phyloP scores from a whole-genome alignment of 148 eudicot species.

The Rhododendron ferrugineum region DNA sequence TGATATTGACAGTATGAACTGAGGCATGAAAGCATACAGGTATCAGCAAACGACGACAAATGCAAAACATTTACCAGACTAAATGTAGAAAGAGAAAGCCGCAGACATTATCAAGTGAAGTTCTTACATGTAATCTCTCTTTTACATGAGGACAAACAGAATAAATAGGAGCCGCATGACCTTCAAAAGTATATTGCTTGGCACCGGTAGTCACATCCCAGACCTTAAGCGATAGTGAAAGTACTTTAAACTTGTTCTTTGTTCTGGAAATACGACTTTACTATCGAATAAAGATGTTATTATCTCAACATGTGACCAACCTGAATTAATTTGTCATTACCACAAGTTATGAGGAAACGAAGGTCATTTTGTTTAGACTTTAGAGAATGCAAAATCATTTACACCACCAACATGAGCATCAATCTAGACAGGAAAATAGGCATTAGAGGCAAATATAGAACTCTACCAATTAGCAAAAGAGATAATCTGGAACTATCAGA shows the following conservation, averaged over 20 bases:
- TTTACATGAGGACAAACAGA: constrained; percentile 19
- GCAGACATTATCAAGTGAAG: background rate
- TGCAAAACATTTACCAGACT: background rate
- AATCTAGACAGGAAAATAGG: constrained; percentile 16
- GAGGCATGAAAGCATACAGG: background rate
- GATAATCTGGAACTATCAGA: background rate
- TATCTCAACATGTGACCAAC: background rate
- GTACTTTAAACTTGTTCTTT: background rate
- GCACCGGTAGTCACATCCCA: constrained; percentile 25
- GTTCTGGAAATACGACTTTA: background rate
- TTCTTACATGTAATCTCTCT: constrained; percentile 16
- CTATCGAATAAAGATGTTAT: background rate
- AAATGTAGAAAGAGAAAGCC: background rate
- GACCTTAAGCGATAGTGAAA: constrained; percentile 5
- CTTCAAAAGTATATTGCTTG: constrained; percentile 22
- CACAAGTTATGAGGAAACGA: constrained; percentile 22
- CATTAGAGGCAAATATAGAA: background rate
- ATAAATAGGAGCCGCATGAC: constrained; percentile 28
- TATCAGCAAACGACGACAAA: background rate
- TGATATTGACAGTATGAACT: constrained; percentile 47
- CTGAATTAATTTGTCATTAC: constrained; percentile 28
- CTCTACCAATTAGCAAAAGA: background rate
- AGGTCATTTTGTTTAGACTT: background rate
- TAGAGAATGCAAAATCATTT: constrained; percentile 30
- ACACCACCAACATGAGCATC: constrained; percentile 35